phyloP scores from a whole-genome alignment of 176 grass and related monocot species.

The Musa schizocarpa region DNA sequence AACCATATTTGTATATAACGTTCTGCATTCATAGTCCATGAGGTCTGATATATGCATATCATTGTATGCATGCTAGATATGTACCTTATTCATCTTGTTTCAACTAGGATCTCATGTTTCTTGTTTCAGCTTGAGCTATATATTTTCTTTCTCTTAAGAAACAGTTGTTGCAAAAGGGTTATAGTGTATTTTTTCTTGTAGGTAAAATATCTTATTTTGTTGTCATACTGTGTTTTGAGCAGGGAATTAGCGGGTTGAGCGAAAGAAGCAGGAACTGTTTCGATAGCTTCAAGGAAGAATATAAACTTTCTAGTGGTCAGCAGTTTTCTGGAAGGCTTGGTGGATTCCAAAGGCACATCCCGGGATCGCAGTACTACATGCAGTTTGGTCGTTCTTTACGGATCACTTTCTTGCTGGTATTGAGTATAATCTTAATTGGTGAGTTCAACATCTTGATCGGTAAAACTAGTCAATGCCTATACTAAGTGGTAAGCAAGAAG shows the following conservation, averaged over 20 bases:
- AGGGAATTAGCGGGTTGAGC: slow-evolving; percentile 44
- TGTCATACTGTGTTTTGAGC: slow-evolving; percentile 6
- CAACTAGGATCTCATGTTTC: not conserved
- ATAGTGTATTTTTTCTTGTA: not conserved
- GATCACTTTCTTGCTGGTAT: slow-evolving; percentile 58
- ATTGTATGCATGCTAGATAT: not conserved
- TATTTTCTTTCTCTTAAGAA: not conserved
- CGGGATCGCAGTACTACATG: slow-evolving; percentile 32
- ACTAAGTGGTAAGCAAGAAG: not conserved
- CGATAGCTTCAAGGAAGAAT: slow-evolving; percentile 40
- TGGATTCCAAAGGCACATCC: slow-evolving; percentile 36
- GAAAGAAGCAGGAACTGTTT: slow-evolving; percentile 58
- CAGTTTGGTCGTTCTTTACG: slow-evolving; percentile 47
- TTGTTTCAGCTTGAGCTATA: not conserved
- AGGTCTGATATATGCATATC: not conserved
- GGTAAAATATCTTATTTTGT: not conserved
- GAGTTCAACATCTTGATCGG: slow-evolving; percentile 23
- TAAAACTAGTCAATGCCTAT: not conserved
- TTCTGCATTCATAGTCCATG: not conserved
- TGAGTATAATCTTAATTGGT: slow-evolving; percentile 88
- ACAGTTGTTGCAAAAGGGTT: not conserved
- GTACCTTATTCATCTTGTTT: not conserved
- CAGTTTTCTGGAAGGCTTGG: slow-evolving; percentile 19
- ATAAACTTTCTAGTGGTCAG: slow-evolving; percentile 21
- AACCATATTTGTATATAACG: not conserved